Base-by-base conservation (phyloP, 768 basidiomycete species). In the Boletales sp. region DNA sequence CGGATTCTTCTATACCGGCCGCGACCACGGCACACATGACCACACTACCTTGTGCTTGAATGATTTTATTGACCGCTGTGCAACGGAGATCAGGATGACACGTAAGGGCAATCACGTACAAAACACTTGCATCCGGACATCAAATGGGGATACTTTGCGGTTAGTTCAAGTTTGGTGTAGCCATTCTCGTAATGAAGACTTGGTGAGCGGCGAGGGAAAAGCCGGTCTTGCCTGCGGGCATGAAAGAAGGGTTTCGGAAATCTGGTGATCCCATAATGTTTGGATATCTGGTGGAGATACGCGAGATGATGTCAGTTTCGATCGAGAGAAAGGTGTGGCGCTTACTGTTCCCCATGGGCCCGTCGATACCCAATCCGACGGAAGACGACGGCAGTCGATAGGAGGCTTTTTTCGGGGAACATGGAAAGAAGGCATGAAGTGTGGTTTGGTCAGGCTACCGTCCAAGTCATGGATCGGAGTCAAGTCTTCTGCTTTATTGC, bases 31-130 rank as follows among this genome's bases (percentile, higher is more conserved):
- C 76, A 19, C 74, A 72, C 31, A 80, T 70, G 15, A 74, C 72
- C 4, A 79, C 68, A 31, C 61, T 70, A 1, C 62, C 68, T 9
- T 69, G 63, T 9, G 58, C 63, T 51, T 86, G 84, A 14, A 76
- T 65, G 19, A 85, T 73, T 35, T 68, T 74, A 53, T 76, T 80
- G 50, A 84, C 72, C 31, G 74, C 84, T 81, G 38, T 35, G 61
- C 41, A 38, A 48, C 30, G 13, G 11, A 43, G 9, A 48, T 57
- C 39, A 54, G 43, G 19, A 43, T 19, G 44, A 12, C 10, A 28
- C 30, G 17, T 25, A 18, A 53, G 46, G 30, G 41, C 37, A 11
- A 47, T 32, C 39, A 33, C 5, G 11, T 33, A 17, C 33, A 28
- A 10, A 44, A 33, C 8, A 57, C 54, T 56, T 67, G 69, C 65